Conservation (phyloP, 1,284 basidiomycete species). For the Spongiforma sp. region DNA sequence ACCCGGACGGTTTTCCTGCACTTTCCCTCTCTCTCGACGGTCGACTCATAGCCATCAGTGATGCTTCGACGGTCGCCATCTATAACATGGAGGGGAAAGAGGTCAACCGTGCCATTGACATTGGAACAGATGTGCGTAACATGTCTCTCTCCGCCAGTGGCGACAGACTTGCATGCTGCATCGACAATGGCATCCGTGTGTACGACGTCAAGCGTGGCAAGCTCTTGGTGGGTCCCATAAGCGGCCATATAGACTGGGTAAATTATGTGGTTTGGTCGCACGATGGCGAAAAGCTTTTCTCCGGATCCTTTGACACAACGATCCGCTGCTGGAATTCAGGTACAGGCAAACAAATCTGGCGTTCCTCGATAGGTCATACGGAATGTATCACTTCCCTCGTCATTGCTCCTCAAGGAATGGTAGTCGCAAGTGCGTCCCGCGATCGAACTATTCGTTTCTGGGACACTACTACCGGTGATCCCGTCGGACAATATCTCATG, state of each 20-base stretch:
- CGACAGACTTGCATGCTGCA: constrained; percentile 11
- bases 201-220: not conserved
- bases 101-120: no score
- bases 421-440: constrained; percentile 13
- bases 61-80: no score
- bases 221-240: not conserved
- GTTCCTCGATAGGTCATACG: constrained; percentile 9
- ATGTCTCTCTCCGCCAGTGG: no score
- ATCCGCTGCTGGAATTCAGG: constrained; percentile 10
- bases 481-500: not conserved
- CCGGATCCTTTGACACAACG: not conserved
- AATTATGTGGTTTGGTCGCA: constrained; percentile 12
- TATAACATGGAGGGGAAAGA: no score
- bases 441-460: constrained; percentile 19
- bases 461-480: constrained; percentile 1
- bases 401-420: constrained; percentile 4
- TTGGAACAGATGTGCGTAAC: no score
- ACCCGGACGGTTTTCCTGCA: no score
- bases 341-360: constrained; percentile 1
- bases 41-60: no score
- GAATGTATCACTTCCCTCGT: not conserved
- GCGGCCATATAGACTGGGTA: not conserved
- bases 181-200: not conserved
- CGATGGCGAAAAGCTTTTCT: constrained; percentile 13
- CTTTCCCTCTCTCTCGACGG: no score